Base-by-base conservation (phyloP, 2,329 filamentous ascomycete genomes). In the Calonectria hongkongensis region DNA sequence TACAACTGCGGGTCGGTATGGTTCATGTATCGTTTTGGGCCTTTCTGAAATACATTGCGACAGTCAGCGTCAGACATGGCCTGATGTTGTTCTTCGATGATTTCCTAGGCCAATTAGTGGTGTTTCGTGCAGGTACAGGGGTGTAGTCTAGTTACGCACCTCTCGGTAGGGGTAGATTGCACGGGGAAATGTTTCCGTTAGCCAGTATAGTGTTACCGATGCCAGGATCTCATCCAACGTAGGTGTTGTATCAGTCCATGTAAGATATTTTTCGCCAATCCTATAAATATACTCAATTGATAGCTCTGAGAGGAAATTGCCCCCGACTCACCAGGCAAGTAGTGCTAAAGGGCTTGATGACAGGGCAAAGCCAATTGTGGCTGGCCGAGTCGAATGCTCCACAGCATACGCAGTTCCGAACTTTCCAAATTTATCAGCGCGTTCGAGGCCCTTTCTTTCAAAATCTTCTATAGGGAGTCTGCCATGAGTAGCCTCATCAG, bases 131-230 rank as follows among this genome's bases (percentile, higher is more conserved):
- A 64, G 13, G 7, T 48, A 10, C 6, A 21, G 2, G 0, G 4
- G 3, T 15, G n/a, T 12, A 25, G 43, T 12, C 9, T 12, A 25
- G 43, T 12, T 3, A 27, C 45, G 6, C 3, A 21, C 45, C 9
- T 66, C n/a, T 28, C 63, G 45, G 30, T 66, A 66, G 15, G 47
- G 63, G 5, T 41, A 66, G 21, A 66, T 66, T 16, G 63, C 45
- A 21, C 63, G 45, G 8, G 47, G 45, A 10, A 66, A 66, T 1
- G 47, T 51, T 12, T 51, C 45, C 9, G 63, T 66, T 8, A 66
- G 18, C 63, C 63, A 41, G 18, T 66, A 66, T 8, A 66, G 15
- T 4, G 63, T 66, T 2, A 50, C 63, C 3, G 63, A 50, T 25
- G 30, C 45, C 4, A 65, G 21, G 16, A 65, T 65, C 5, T 65